Conservation (phyloP, 805 yeast genomes). For the Candida germanica region DNA sequence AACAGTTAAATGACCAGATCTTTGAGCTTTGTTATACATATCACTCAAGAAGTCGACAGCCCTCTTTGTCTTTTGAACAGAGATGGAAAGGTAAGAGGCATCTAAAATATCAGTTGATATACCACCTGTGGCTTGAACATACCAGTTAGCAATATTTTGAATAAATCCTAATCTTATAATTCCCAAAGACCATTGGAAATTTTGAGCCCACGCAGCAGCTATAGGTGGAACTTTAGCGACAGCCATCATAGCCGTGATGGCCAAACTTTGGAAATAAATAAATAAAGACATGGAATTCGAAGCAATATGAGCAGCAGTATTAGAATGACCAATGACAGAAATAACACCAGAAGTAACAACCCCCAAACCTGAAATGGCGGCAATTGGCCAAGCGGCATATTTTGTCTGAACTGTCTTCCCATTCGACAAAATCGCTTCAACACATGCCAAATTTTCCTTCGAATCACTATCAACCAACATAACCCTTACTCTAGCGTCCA, state of each 20-base stretch:
- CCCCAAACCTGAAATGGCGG: conserved; percentile 86
- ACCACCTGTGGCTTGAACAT: conserved; percentile 94
- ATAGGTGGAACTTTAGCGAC: conserved; percentile 91
- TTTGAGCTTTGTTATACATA: conserved; percentile 11
- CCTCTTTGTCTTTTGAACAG: conserved; percentile 65
- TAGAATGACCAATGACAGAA: conserved; percentile 83
- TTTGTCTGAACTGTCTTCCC: conserved; percentile 92
- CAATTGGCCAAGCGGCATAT: conserved; percentile 94
- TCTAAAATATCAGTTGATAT: conserved; percentile 69
- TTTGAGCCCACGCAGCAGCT: conserved; percentile 97
- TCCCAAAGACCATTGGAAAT: conserved; percentile 96
- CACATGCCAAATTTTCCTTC: conserved; percentile 73
- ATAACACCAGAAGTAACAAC: conserved; percentile 82
- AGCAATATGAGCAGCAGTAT: conserved; percentile 96
- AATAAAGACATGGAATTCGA: conserved; percentile 90
- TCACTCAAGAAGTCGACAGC: conserved; percentile 16
- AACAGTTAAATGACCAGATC: conserved; percentile 11
- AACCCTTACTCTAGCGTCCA: conserved; percentile 88
- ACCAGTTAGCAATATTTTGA: conserved; percentile 88
- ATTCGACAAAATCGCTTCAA: conserved; percentile 79
- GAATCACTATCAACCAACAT: conserved; percentile 51
- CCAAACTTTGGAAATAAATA: conserved; percentile 89
- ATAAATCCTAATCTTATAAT: conserved; percentile 72
- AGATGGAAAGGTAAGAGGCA: conserved; percentile 68
- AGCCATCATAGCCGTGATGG: conserved; percentile 93